Evolutionary conservation across 2,329 filamentous ascomycete genomes (phyloP).

Genomic region (Magnaporthales sp.): DNA sequence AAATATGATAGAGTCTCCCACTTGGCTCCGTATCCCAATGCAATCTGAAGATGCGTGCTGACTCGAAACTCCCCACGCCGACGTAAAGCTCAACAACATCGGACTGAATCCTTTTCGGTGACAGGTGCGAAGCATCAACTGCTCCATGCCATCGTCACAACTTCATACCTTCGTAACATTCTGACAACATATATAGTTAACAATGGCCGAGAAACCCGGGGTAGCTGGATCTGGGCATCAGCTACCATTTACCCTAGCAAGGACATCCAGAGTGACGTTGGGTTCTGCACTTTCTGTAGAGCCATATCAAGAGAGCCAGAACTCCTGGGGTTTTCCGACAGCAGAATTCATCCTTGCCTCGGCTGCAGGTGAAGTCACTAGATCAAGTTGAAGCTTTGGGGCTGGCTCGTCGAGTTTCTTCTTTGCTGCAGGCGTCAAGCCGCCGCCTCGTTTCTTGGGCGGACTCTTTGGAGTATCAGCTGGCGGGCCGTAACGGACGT

Average conservation of each 20-base stretch:
- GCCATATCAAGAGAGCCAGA: constrained; percentile 6
- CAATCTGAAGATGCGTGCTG: constrained; percentile 2
- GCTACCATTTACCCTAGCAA: background rate
- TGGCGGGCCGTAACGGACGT: constrained; percentile 67
- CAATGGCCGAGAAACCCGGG: background rate
- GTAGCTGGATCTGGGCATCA: background rate
- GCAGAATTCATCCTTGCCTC: background rate
- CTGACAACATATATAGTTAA: background rate
- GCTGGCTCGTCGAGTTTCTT: constrained; percentile 45
- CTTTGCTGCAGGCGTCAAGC: constrained; percentile 11
- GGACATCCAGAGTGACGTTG: background rate
- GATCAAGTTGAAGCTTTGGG: constrained; percentile 53
- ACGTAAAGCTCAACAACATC: background rate
- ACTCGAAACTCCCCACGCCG: background rate
- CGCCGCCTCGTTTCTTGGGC: constrained; percentile 18
- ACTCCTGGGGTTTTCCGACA: background rate
- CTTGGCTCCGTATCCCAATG: background rate
- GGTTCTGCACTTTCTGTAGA: background rate
- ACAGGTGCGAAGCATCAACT: background rate
- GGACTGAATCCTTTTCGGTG: background rate
- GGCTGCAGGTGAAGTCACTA: constrained; percentile 20
- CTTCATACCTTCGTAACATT: background rate
- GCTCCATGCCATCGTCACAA: background rate
- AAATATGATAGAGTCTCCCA: background rate
- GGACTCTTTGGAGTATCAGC: constrained; percentile 28